Evolutionary conservation across 805 yeast species (phyloP), one percentile per base, ranked within the genome.

Genomic region (Saccharomycopsis javanensis): DNA sequence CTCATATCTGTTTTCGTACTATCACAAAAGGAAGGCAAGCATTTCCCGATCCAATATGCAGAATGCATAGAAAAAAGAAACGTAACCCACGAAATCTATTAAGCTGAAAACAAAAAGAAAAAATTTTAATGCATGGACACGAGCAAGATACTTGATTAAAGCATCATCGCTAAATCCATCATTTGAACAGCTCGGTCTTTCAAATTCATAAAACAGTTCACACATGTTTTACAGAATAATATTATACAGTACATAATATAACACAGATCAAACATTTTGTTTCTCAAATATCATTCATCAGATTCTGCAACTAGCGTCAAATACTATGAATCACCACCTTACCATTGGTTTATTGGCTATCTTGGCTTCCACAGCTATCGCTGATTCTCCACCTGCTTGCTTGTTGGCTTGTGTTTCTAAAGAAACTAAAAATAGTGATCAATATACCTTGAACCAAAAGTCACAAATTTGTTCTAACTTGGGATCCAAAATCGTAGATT

Each of bases 341-440:
- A 25, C 28, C 28, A 7, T 42, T 20, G 11, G 48, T n/a, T 42
- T 11, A 3, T 42, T 42, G 15, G 48, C 48, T 3, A 28, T 20
- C 4, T 42, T 42, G 28, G 48, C 15, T 42, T 42, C 56, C 8
- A 18, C 25, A 4, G 55, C n/a, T 23, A 37, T 58, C 33, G 79
- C 81, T 50, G 84, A 87, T 55, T 76, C 92, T 56, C 94, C 96
- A 53, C 96, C 97, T 60, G 96, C 97, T 38, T 90, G 96, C 76
- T 73, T 90, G 64, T 76, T 90, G 69, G 95, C 96, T 46, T 89
- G 96, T 79, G 92, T 87, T 59, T 78, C 88, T 57, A 77, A 81
- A 66, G 91, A 86, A 57, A 75, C 78, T 61, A 79, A 79, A 68
- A 61, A 64, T 4, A 37, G 54, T 33, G 52, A 45, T 16, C 57